Conservation (phyloP, 371 early-diverging fungal species). For the Mucor mucedo region DNA sequence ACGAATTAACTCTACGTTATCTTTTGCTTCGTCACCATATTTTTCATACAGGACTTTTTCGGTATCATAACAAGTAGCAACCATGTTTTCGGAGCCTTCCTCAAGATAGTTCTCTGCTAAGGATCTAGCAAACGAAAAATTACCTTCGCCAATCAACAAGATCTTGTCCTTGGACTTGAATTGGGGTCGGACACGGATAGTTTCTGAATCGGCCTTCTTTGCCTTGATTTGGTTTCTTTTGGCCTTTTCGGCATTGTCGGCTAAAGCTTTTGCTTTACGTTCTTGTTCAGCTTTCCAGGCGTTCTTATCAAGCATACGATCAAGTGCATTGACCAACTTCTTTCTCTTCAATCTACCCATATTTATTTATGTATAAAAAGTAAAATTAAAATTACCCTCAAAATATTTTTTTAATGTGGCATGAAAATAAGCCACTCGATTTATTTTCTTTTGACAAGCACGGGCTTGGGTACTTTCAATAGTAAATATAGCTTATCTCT, state of each 20-base stretch:
- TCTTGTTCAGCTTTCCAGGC: conserved; percentile 15
- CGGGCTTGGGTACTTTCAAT: conserved; percentile 45
- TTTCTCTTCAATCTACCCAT: conserved; percentile 32
- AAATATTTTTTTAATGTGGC: conserved; percentile 7
- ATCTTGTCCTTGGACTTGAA: conserved; percentile 59
- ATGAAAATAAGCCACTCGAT: conserved; percentile 29
- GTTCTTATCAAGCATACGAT: conserved; percentile 20
- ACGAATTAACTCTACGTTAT: conserved; percentile 66
- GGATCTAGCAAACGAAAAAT: conserved; percentile 85
- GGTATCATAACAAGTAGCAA: conserved; percentile 83
- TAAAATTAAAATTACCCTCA: background rate
- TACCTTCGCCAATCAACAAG: conserved; percentile 80
- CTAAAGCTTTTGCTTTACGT: conserved; percentile 17
- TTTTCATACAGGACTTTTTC: conserved; percentile 72
- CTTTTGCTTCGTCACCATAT: conserved; percentile 74
- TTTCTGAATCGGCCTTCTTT: background rate
- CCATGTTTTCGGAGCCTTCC: conserved; percentile 57
- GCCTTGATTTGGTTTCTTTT: conserved; percentile 27
- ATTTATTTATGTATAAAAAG: background rate
- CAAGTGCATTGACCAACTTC: conserved; percentile 24
- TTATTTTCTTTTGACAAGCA: conserved; percentile 24
- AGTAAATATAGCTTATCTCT: conserved; percentile 44
- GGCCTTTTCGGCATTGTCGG: conserved; percentile 23
- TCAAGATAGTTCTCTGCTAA: conserved; percentile 59
- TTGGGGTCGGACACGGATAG: conserved; percentile 16